phyloP scores from a whole-genome alignment of 495 filamentous ascomycete genomes.

The Hamigera avellanea region DNA sequence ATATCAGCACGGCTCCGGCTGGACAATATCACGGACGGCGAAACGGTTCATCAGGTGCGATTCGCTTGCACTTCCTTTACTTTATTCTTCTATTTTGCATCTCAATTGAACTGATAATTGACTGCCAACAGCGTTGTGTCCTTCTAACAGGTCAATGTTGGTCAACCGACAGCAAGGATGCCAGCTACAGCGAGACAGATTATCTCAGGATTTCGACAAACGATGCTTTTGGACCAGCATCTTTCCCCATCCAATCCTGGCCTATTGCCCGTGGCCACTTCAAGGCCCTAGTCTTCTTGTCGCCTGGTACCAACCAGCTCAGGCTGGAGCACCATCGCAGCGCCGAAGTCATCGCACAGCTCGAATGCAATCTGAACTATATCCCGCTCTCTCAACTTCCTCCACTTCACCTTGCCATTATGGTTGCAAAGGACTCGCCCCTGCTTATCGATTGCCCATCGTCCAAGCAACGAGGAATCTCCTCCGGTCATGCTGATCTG shows the following conservation, averaged over 20 bases:
- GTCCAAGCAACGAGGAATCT: constrained; percentile 18
- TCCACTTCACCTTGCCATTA: constrained; percentile 38
- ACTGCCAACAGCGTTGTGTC: background rate
- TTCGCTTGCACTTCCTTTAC: background rate
- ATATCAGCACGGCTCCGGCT: background rate
- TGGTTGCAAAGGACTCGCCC: constrained; percentile 35
- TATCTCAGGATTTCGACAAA: background rate
- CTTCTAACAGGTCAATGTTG: background rate
- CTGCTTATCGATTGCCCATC: constrained; percentile 28
- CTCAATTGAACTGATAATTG: background rate
- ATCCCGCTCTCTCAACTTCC: constrained; percentile 23
- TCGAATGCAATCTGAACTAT: constrained; percentile 12
- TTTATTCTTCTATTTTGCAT: background rate
- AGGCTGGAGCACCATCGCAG: constrained; percentile 3
- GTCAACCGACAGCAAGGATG: background rate
- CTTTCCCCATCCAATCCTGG: constrained; percentile 2
- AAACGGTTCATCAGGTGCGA: background rate
- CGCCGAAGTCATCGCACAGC: constrained; percentile 1
- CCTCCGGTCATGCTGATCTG: constrained; percentile 23
- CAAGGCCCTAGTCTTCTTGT: constrained; percentile 9
- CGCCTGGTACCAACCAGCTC: constrained; percentile 8
- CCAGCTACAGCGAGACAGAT: background rate
- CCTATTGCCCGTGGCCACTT: constrained; percentile 7
- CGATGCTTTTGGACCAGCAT: background rate
- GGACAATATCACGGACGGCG: background rate